Base-by-base conservation (phyloP, 2,329 filamentous ascomycete species). In the Fusarium nanum region DNA sequence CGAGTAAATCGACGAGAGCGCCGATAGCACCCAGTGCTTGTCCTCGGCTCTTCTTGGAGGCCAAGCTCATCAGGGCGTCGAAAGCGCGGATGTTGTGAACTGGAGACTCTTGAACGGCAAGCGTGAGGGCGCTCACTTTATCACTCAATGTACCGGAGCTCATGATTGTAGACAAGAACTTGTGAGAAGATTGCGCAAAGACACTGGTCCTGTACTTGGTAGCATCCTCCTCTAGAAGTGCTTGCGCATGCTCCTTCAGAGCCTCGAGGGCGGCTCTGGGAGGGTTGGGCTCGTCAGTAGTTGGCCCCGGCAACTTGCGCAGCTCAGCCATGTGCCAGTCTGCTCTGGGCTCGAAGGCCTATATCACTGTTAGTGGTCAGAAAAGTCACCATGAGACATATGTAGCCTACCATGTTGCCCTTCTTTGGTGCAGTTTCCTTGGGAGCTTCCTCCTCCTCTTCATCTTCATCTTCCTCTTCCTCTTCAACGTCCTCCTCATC, bases 101-200 rank as follows among this genome's bases (percentile, higher is more conserved):
- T 20, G 96, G 96, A 11, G 97, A 98, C 80, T 99, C 96, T 82
- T 99, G 97, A 14, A 98, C 90, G 59, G 96, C 92, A 73, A 99
- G 85, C 7, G 96, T 99, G 76, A 99, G 84, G 6, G 96, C 97
- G 5, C 96, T 99, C 45, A 98, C 92, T 80, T 98, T 98, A 80
- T 99, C 96, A 59, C 94, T 97, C 73, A 98, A 88, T 12, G 97
- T 99, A 84, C 96, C 96, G 3, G 94, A 97, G 12, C 93, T 85
- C 93, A 98, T 98, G 78, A 99, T 98, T 20, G 94, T 97, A 3
- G 94, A 93, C 85, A 98, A 91, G 84, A 99, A 99, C 79, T 94
- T 97, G 81, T 97, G 92, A 42, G 94, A 95, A 4, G 95, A 96
- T 27, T 93, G 93, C 53, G 93, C 89, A 9, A 92, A 89, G 59